Evolutionary conservation across 495 filamentous ascomycete species (phyloP), one percentile per base, ranked within the genome.

Genomic region (Aspergillus nidulans): DNA sequence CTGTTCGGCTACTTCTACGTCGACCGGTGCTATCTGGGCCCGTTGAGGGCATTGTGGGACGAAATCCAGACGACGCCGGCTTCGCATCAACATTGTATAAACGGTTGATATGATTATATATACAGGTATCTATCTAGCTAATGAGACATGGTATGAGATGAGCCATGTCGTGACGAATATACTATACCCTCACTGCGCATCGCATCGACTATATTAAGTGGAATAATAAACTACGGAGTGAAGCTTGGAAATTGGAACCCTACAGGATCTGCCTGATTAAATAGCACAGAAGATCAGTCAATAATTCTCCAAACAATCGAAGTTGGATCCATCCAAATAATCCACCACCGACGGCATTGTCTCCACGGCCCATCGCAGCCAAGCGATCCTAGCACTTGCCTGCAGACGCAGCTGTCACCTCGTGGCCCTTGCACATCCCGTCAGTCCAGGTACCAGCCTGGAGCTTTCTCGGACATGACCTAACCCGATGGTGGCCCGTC

Each of bases 1-100:
- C 60, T 77, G 21, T 43, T 68, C 18, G 63, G 71, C 12, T 76
- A 69, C 53, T 76, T 75, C 56, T 76, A 75, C 56, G 64, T 67
- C 40, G 74, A 77, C 52, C 70, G 73, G 34, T 59, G 63, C 41
- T 72, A 76, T 55, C 57, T 69, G 20, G 51, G 50, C 15, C 66
- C 69, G 52, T 44, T 73, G 21, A 62, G 67, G 24, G 65, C 63
- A 30, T 53, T 77, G 23, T 77, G 74, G 72, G 67, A 69, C 44
- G 73, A 76, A 54, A 58, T 71, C 26, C 60, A 66, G 49, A 30
- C 63, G 53, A 47, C 50, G 23, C 49, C 53, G n/a, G 41, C 45
- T 10, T 23, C 50, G 19, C 54, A 50, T 38, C 45, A 51, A 24
- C 30, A 34, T 34, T 61, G 55, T 62, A 62, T 59, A 50, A 54